Evolutionary conservation across 208 protist genomes (phyloP), one percentile per base, ranked within the genome.

Genomic region (Porcisia hertigi): DNA sequence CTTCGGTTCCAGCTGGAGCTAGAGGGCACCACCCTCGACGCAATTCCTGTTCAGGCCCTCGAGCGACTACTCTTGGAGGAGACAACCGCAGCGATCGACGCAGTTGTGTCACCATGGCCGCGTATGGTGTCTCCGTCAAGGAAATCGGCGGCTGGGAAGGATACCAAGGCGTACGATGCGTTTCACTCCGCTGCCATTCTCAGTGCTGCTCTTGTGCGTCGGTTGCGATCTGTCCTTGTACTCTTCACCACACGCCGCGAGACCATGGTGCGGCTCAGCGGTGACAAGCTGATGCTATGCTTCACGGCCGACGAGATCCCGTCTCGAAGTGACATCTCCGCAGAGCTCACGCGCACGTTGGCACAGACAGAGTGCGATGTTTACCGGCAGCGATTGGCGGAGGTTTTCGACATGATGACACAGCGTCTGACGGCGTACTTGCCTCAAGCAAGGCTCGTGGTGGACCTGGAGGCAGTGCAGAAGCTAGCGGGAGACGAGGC

Each of bases 271-370:
- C 77, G 79, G 41, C 81, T 86, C 52, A 84, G 69, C 64, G 86
- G 86, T 11, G 84, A 85, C 54, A 92, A 90, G 76, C 75, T 96
- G 53, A 86, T 94, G 81, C 71, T 96, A n/a, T 92, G 88, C 74
- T 92, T 96, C 73, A 90, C 82, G 0, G 77, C 66, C 1, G 30
- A 76, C 53, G 18, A 59, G 7, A 77, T 69, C 5, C 92, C 92
- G 45, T 88, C 69, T 14, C 70, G 71, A 36, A 77, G 76, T 55
- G 90, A 94, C 36, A 88, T 96, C 55, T 76, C 65, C 14, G 66
- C 77, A 1, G 86, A 81, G 60, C 71, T 96, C 41, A 79, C 79
- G 60, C 55, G 64, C 36, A 83, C 81, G 30, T 71, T 87, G 14
- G 66, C 91, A 62, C 77, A 79, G 54, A 77, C 79, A 23, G 92